A percentile compares a stretch with the other conserved stretches of the same genome.
Conservation (phyloP, 805 yeast species). For the Candida piceae region DNA sequence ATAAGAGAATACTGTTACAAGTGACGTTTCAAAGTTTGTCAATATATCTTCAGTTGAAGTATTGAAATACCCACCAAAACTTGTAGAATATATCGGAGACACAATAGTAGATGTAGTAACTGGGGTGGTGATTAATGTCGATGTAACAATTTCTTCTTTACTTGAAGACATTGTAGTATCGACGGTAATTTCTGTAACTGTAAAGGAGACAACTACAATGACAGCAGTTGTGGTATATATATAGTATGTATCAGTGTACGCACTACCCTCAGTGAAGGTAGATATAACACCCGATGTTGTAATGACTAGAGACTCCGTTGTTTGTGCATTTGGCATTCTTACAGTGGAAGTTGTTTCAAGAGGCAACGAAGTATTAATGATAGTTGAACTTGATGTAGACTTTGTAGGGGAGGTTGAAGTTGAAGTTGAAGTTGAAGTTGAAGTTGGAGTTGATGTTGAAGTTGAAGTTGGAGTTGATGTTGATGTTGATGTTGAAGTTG, state of each 20-base stretch:
- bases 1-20: too few relatives aligned
- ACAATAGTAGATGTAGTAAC: conserved; percentile 10
- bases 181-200: conserved; percentile 6
- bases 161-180: conserved; percentile 3
- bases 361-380: too few relatives aligned
- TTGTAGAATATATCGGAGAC: conserved; percentile 5
- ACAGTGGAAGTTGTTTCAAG: too few relatives aligned
- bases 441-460: conserved; percentile 8
- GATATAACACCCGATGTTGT: too few relatives aligned
- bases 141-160: background rate
- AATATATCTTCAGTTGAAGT: too few relatives aligned
- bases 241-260: conserved; percentile 12
- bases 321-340: too few relatives aligned
- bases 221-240: conserved; percentile 10
- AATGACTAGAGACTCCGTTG: too few relatives aligned
- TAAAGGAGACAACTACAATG: conserved; percentile 11
- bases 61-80: conserved; percentile 10
- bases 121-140: conserved; percentile 7
- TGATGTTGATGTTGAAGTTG: conserved; percentile 8
- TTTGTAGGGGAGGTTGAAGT: too few relatives aligned
- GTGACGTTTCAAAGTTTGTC: too few relatives aligned
- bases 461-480: conserved; percentile 11
- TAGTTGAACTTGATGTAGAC: too few relatives aligned
- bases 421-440: conserved; percentile 5
- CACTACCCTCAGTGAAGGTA: conserved; percentile 7